Base-by-base conservation (phyloP, 2,329 filamentous ascomycete species). In the Neonectria sp. region DNA sequence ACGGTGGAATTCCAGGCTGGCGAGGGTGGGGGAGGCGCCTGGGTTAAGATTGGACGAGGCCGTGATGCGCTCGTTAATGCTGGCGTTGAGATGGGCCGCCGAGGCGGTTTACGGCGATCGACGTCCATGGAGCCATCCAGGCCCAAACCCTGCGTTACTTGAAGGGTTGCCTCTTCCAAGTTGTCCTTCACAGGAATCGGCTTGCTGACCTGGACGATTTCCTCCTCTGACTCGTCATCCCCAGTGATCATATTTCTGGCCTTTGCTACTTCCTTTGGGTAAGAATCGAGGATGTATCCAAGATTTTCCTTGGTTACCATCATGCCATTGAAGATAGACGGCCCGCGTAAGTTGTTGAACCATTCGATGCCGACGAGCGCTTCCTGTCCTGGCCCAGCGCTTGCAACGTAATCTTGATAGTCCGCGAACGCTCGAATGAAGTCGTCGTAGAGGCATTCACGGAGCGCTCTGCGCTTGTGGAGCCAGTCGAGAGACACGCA, bases 381-480 rank as follows among this genome's bases (percentile, higher is more conserved):
- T 25, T 78, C 73, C 25, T 73, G 72, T 3, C 68, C 68, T 3
- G 68, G 66, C 6, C 75, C 72, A 1, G 75, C 63, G 3, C 72
- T 70, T 2, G 73, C 61, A 27, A 84, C 79, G 60, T 88, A 88
- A 0, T 73, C 68, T 7, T 82, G 68, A 68, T 82, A 89, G 1
- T 73, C 74, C 2, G 82, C 78, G 57, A 84, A 88, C 2, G 77
- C 74, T 8, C 82, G 78, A 33, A 89, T 82, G 59, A 88, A 86
- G 61, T 89, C 87, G 69, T 89, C 88, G 65, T 83, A 89, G 0
- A 87, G 72, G 60, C 78, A 86, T 27, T 82, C 80, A 13, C 81
- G 79, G 21, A 88, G 72, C 5, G 70, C 58, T 9, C 77, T 76
- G 13, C 76, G 69, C 27, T 76, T 71, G 48, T 78, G 76, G 2